phyloP scores from a whole-genome alignment of 2,329 filamentous ascomycete genomes.

The Lasiodiplodia gonubiensis region DNA sequence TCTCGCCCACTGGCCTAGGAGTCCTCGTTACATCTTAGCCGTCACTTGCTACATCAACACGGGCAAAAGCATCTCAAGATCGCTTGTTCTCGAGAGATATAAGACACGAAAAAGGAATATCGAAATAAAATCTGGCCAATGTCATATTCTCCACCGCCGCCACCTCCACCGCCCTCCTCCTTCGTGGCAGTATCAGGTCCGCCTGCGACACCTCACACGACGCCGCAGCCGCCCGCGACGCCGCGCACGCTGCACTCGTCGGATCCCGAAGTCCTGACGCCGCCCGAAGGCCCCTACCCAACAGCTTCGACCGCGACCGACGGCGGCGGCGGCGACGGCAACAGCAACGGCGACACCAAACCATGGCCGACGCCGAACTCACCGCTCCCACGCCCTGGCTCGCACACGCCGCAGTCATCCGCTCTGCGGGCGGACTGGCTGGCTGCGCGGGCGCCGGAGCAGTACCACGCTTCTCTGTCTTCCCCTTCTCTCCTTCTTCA shows the following conservation, averaged over 20 bases:
- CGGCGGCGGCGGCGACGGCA: neutral
- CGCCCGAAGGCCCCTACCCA: constrained; percentile 12
- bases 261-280: neutral
- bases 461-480: neutral
- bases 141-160: neutral
- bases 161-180: neutral
- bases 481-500: neutral
- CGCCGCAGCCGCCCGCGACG: neutral
- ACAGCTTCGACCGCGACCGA: neutral
- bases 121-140: neutral
- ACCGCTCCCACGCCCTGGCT: neutral
- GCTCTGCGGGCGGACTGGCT: neutral
- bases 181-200: too few relatives aligned
- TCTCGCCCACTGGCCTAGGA: neutral
- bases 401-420: neutral
- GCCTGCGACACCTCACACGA: neutral
- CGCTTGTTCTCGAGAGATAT: neutral
- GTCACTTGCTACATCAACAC: neutral
- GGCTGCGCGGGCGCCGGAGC: constrained; percentile 14
- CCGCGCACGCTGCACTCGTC: neutral
- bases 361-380: neutral
- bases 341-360: neutral
- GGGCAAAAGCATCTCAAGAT: neutral
- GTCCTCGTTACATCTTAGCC: neutral
- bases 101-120: neutral